Evolutionary conservation across 2,329 filamentous ascomycete species (phyloP).

Genomic region (Xylariales sp.): DNA sequence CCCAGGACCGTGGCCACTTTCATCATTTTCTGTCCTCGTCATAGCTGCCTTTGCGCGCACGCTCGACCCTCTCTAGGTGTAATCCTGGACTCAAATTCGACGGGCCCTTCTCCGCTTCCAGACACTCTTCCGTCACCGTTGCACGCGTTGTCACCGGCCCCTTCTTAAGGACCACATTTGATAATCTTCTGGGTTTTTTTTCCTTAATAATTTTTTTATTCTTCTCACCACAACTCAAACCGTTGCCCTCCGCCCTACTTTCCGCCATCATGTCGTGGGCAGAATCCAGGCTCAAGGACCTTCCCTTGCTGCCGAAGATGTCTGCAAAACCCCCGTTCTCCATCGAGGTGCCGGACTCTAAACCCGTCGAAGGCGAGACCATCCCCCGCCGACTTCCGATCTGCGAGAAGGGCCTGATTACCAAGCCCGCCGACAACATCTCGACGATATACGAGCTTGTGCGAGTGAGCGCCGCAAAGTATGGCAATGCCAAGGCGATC

Average conservation of each 20-base stretch:
- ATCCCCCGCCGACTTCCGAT: conserved; percentile 63
- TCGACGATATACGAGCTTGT: conserved; percentile 74
- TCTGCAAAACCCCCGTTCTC: conserved; percentile 61
- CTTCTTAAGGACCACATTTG: too few species aligned
- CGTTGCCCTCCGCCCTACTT: background rate
- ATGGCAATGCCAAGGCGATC: conserved; percentile 60
- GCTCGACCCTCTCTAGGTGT: too few species aligned
- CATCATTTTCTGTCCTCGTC: too few species aligned
- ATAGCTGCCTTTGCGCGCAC: too few species aligned
- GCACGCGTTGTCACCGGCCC: too few species aligned
- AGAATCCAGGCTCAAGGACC: conserved; percentile 22
- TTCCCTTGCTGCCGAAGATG: conserved; percentile 38
- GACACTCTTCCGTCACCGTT: too few species aligned
- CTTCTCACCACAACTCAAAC: background rate
- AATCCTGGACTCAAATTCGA: too few species aligned
- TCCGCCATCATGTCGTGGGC: conserved; percentile 22
- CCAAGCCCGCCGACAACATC: conserved; percentile 59
- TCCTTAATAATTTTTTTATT: too few species aligned
- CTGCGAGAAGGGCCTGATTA: conserved; percentile 57
- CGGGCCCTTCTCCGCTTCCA: too few species aligned
- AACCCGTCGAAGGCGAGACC: conserved; percentile 68
- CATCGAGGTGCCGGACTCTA: conserved; percentile 60
- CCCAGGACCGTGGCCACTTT: too few species aligned
- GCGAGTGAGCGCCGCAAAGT: conserved; percentile 59
- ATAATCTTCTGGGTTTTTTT: too few species aligned